Evolutionary conservation across 257 asterid species (phyloP).

Genomic region (Fraxinus excelsior): DNA sequence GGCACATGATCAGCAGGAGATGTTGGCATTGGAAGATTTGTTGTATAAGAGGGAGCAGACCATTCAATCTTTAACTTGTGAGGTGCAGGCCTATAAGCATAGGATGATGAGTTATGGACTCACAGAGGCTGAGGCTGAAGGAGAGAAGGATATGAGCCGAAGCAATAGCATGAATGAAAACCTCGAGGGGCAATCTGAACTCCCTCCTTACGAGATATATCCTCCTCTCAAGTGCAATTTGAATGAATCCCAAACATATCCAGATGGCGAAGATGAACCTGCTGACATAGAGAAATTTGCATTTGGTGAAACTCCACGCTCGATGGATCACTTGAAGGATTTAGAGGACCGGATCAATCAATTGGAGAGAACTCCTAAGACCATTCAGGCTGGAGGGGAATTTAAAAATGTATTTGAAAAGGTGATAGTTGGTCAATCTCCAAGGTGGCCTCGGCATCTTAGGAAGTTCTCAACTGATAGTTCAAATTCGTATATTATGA

Average conservation of each 20-base stretch:
- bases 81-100: conserved; percentile 74
- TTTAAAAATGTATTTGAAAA: conserved; percentile 64
- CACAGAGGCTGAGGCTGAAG: conserved; percentile 65
- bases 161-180: conserved; percentile 50
- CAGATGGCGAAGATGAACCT: conserved; percentile 52
- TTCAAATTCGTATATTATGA: conserved; percentile 44
- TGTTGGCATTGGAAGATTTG: conserved; percentile 68
- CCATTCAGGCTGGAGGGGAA: conserved; percentile 61
- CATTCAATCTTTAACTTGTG: conserved; percentile 75
- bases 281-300: conserved; percentile 76
- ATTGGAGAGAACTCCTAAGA: conserved; percentile 74
- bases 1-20: conserved; percentile 90
- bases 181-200: conserved; percentile 44
- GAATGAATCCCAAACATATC: conserved; percentile 45
- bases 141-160: conserved; percentile 46
- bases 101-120: conserved; percentile 89
- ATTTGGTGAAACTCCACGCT: conserved; percentile 67
- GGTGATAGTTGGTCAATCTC: conserved; percentile 76
- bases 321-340: conserved; percentile 61
- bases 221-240: conserved; percentile 82
- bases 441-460: conserved; percentile 54
- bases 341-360: conserved; percentile 75
- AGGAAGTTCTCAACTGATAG: conserved; percentile 68
- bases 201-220: conserved; percentile 57
- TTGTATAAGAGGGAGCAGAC: conserved; percentile 85